These are phyloP conservation scores for Trichoderma citrinoviride DNA, from an alignment of 2,329 filamentous ascomycete genomes.

Conservation along the genomic window DNA sequence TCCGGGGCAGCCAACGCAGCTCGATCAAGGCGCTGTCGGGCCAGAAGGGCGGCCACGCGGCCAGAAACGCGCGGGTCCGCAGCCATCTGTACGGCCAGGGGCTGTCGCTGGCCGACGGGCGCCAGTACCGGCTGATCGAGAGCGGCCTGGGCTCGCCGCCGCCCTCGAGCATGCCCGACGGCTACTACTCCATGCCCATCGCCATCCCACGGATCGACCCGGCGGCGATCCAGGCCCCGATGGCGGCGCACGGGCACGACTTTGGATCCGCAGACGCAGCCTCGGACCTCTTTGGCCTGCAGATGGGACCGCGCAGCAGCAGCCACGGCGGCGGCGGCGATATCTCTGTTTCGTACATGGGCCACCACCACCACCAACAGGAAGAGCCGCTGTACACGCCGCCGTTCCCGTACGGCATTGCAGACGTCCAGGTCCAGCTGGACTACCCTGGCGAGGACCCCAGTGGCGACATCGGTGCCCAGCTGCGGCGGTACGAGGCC, in stretches of 20 bases:
- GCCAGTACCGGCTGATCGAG: slow-evolving; percentile 13
- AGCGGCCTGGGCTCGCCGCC: slow-evolving; percentile 22
- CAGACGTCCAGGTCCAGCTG: slow-evolving; percentile 31
- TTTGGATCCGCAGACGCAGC: slow-evolving; percentile 9
- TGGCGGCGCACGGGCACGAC: slow-evolving; percentile 19
- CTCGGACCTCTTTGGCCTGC: slow-evolving; percentile 20
- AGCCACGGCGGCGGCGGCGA: slow-evolving; percentile 13
- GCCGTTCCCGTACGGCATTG: slow-evolving; percentile 30
- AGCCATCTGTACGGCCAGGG: slow-evolving; percentile 27
- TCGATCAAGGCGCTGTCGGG: slow-evolving; percentile 35
- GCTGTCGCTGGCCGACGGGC: slow-evolving; percentile 23
- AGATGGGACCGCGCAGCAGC: slow-evolving; percentile 18
- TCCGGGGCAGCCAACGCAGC: slow-evolving; percentile 26
- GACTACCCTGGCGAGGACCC: slow-evolving; percentile 27
- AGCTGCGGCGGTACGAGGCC: slow-evolving; percentile 4
- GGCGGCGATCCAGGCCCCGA: slow-evolving; percentile 16
- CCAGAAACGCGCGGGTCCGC: slow-evolving; percentile 30
- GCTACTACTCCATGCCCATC: slow-evolving; percentile 27
- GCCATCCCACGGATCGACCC: slow-evolving; percentile 27
- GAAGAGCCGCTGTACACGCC: slow-evolving; percentile 19
- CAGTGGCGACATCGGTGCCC: neutral
- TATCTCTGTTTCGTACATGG: slow-evolving; percentile 12
- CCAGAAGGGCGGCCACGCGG: slow-evolving; percentile 36
- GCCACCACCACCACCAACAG: slow-evolving; percentile 7
- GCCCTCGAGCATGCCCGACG: slow-evolving; percentile 27